A percentile compares a stretch with the other conserved stretches of the same genome.
phyloP scores from a whole-genome alignment of 306 rosid genomes.

The Cyclanthera cordifolia region DNA sequence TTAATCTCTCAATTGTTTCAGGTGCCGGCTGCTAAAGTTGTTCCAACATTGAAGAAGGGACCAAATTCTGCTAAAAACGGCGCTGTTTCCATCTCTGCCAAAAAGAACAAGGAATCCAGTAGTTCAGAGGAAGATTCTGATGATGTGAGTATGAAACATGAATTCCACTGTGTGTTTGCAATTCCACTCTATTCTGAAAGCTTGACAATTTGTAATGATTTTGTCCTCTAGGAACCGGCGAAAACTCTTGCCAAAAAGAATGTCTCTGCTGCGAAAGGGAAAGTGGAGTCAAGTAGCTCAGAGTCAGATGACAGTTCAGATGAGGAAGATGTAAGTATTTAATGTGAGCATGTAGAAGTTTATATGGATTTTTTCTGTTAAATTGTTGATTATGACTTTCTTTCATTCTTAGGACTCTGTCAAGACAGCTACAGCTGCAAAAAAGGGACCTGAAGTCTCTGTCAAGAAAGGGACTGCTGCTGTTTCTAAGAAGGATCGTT shows the following conservation, averaged over 20 bases:
- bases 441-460: no score
- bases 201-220: neutral
- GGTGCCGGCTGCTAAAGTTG: constrained; percentile 29
- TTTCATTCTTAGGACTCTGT: no score
- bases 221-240: constrained; percentile 24
- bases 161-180: no score
- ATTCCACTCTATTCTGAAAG: neutral
- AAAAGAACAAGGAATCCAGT: constrained; percentile 19
- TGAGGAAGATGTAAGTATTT: no score
- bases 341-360: no score
- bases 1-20: neutral
- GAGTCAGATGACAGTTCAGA: constrained; percentile 15
- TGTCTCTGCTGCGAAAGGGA: neutral
- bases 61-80: constrained; percentile 29
- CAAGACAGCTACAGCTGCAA: no score
- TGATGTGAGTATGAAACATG: constrained; percentile 24
- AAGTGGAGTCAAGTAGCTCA: no score
- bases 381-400: no score
- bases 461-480: no score
- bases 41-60: constrained; percentile 16
- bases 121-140: constrained; percentile 24
- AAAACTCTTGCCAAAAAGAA: constrained; percentile 11
- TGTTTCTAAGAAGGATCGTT: no score
- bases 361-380: no score
- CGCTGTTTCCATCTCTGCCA: neutral